Evolutionary conservation across 2,329 filamentous ascomycete species (phyloP), one percentile per base, ranked within the genome.

Genomic region (Thielaviopsis populi): DNA sequence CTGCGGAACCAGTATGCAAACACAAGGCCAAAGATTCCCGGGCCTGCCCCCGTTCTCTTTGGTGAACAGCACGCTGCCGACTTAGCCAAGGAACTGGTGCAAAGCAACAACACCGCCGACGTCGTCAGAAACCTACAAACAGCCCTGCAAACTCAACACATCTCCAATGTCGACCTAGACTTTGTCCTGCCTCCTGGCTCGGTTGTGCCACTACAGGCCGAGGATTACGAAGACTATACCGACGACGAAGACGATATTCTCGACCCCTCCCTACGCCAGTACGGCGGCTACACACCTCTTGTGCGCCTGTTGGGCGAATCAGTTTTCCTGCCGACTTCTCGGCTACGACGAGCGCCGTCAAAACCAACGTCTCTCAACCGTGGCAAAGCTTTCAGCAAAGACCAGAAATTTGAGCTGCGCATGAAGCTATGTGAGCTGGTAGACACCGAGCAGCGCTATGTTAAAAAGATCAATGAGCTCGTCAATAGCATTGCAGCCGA

Each of bases 391-490:
- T 95, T 96, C 70, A 81, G 86, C 42, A 85, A 84, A 69, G 84
- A 88, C 64, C 89, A 96, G 71, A 95, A 95, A 71, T 81, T 91
- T 68, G 87, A 88, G 62, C 77, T 96, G 68, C 84, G 91, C 48
- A 87, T 91, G 74, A 92, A 96, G 73, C 85, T 99, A 79, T 85
- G 83, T 66, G 94, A 99, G 73, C 76, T 97, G 66, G 83, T 96
- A 41, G 89, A 95, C 70, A 99, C 94, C 0, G 94, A 99, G 73
- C 90, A 94, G 72, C 86, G 89, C 73, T 99, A 97, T 74, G 90
- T 99, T 50, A 80, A 82, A 69, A 96, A 97, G 73, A 75, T 99
- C 64, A 83, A 88, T 67, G 88, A 94, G 68, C 76, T 99, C 66
- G 87, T 96, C 50, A 84, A 88, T 67, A 83, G 86, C 66, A 84